These are phyloP conservation scores for Daldinia childiae DNA, from an alignment of 495 filamentous ascomycete species.

Conservation along the genomic window DNA sequence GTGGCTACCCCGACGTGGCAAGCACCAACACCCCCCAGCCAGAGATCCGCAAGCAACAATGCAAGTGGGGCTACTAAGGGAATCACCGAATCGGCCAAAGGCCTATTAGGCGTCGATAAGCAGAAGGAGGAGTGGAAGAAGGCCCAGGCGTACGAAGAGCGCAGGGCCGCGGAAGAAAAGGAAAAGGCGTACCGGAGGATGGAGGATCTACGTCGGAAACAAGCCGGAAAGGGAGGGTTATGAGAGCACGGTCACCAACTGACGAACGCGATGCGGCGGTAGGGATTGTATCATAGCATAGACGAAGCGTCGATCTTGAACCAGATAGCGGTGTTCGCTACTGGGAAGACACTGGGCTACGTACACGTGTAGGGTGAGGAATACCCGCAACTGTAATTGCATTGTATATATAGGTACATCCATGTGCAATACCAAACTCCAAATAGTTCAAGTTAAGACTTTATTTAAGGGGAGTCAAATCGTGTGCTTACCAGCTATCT, in stretches of 20 bases:
- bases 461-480: not conserved
- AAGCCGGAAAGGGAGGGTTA: conserved; percentile 17
- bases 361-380: conserved; percentile 10
- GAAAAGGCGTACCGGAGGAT: conserved; percentile 48
- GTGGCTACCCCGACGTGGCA: conserved; percentile 40
- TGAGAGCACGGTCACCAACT: conserved; percentile 2
- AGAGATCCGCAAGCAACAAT: not conserved
- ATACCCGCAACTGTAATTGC: conserved; percentile 24
- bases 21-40: conserved; percentile 36
- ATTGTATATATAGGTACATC: conserved; percentile 25
- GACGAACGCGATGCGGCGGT: conserved; percentile 17
- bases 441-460: not conserved
- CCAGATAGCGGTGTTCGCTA: not conserved
- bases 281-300: conserved; percentile 30
- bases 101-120: conserved; percentile 43
- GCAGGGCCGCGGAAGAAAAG: conserved; percentile 55
- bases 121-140: conserved; percentile 51
- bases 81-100: conserved; percentile 18
- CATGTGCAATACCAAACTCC: conserved; percentile 19
- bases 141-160: conserved; percentile 58
- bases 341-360: not conserved
- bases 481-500: not conserved
- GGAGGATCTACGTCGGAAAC: conserved; percentile 40
- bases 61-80: not conserved
- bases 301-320: conserved; percentile 48